Evolutionary conservation across 371 early-diverging fungal genomes (phyloP).

Genomic region (Actinomortierella ambigua): DNA sequence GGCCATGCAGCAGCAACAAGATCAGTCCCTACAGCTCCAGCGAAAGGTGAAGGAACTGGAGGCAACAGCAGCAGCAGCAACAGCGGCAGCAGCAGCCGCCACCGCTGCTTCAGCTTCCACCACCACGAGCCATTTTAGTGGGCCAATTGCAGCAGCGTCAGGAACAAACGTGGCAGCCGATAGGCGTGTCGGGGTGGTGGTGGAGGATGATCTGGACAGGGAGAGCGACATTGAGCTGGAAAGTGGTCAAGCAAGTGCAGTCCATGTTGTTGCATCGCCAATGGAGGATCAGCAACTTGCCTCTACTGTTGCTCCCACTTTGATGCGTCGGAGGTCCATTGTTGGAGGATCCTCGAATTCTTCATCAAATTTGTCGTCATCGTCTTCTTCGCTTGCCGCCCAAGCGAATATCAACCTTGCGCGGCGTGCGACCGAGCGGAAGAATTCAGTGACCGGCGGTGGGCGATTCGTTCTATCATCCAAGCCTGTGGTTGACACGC

Average conservation of each 20-base stretch:
- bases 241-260: too few species aligned
- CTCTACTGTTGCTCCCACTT: too few species aligned
- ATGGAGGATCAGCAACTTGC: too few species aligned
- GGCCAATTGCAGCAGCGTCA: not conserved
- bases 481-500: conserved; percentile 20
- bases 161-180: not conserved
- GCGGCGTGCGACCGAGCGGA: not conserved
- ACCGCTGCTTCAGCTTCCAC: not conserved
- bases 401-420: not conserved
- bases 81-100: not conserved
- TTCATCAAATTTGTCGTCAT: not conserved
- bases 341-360: not conserved
- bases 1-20: not conserved
- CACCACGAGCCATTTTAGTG: not conserved
- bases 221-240: conserved; percentile 2
- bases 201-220: too few species aligned
- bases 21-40: not conserved
- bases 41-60: not conserved
- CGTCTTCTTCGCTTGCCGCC: not conserved
- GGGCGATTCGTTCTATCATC: conserved; percentile 13
- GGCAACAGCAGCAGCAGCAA: not conserved
- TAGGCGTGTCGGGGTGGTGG: too few species aligned
- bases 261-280: too few species aligned
- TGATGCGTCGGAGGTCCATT: too few species aligned
- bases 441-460: not conserved